Conservation (phyloP, 345 rosid species). For the Eutrema japonicum region DNA sequence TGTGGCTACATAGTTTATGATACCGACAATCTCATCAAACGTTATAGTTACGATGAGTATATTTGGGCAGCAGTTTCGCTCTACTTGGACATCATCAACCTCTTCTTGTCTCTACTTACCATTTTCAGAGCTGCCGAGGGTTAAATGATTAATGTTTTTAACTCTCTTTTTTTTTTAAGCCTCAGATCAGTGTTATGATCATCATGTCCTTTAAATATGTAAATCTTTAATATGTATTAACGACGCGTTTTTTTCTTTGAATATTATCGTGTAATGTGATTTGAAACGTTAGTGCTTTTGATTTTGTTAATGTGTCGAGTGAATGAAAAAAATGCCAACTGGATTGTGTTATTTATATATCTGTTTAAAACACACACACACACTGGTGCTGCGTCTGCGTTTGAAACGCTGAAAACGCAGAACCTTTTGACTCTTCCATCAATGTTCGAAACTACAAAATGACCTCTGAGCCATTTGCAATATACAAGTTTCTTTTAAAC, state of each 20-base stretch:
- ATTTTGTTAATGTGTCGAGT: not conserved
- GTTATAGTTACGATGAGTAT: conserved; percentile 72
- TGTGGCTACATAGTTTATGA: conserved; percentile 85
- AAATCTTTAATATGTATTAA: not conserved
- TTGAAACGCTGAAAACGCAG: not conserved
- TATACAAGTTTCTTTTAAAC: not conserved
- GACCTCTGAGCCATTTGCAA: conserved; percentile 5
- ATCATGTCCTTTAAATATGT: not conserved
- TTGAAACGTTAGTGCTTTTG: not conserved
- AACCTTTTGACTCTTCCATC: not conserved
- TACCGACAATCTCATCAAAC: conserved; percentile 88
- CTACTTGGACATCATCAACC: conserved; percentile 76
- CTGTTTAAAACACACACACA: not conserved
- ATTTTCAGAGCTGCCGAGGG: conserved; percentile 72
- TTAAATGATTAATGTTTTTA: conserved; percentile 21
- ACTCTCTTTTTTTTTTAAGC: not conserved
- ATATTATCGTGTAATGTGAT: not conserved
- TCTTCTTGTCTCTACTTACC: conserved; percentile 71
- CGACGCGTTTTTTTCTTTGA: not conserved
- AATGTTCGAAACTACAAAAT: not conserved
- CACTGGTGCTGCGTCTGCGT: not conserved
- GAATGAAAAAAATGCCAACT: not conserved
- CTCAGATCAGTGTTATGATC: not conserved
- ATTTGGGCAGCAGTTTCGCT: conserved; percentile 88
- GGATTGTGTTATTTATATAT: not conserved